These are phyloP conservation scores for Dactylonectria macrodidyma DNA, from an alignment of 2,329 filamentous ascomycete genomes.

Conservation along the genomic window DNA sequence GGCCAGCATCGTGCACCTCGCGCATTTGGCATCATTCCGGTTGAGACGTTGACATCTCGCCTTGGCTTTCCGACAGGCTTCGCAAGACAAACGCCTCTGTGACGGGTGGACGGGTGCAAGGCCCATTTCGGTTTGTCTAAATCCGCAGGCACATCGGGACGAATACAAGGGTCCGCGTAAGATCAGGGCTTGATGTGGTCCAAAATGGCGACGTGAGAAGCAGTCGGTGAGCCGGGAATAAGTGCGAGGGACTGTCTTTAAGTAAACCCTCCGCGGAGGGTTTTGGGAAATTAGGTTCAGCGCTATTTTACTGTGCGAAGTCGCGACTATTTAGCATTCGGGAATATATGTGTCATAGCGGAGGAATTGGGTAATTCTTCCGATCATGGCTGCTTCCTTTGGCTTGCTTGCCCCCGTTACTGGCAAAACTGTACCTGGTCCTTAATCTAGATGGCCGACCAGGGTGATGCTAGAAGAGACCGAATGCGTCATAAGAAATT, in stretches of 20 bases:
- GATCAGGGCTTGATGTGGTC: neutral
- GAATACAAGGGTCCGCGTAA: neutral
- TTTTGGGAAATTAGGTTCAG: neutral
- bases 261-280: neutral
- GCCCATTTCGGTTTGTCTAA: neutral
- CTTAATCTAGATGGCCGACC: neutral
- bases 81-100: slow-evolving; percentile 1
- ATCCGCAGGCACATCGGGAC: neutral
- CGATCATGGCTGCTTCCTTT: neutral
- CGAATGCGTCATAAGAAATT: neutral
- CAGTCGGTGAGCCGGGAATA: neutral
- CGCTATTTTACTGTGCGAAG: neutral
- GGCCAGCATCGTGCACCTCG: neutral
- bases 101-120: neutral
- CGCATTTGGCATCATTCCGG: neutral
- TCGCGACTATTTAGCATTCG: neutral
- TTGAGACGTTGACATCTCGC: neutral
- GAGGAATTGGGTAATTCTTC: neutral
- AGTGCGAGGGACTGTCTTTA: neutral
- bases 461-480: neutral
- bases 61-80: slow-evolving; percentile 1
- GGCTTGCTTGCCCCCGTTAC: neutral
- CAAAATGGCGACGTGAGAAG: neutral
- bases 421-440: neutral
- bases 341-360: neutral